Base-by-base conservation (phyloP, 2,329 filamentous ascomycete genomes). In the Neurospora sp. region DNA sequence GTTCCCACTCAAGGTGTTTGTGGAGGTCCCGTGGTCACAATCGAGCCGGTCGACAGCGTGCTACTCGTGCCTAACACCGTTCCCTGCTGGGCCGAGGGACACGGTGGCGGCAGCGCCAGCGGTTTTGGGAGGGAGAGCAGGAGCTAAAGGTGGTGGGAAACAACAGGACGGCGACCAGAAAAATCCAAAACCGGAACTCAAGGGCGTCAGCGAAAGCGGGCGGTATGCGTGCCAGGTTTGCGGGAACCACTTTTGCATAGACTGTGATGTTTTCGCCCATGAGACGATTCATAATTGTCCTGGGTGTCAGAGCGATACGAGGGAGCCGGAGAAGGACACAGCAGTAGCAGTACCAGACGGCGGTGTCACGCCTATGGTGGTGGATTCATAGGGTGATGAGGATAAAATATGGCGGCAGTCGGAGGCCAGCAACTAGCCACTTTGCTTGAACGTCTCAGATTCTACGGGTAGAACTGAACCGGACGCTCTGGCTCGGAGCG, bases 231-330 rank as follows among this genome's bases (percentile, higher is more conserved):
- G 96, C 79, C 87, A 91, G 74, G 89, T 90, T n/a, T 99, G 96
- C 80, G 81, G 86, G 3, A 90, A 92, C 71, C 95, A 98, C 81
- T 99, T 98, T 78, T 99, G 96, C 83, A 96, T 99, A 74, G 96
- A 99, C 79, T 99, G 96, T 79, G 96, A 99, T 79, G 89, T 97
- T 33, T 97, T 96, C 81, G 91, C 93, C 33, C 96, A 99, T 78
- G 93, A 97, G 81, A 89, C 96, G 13, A 87, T 97, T 68, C 95
- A 99, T 79, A 98, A 98, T 80, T 99, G 96, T 77, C 94, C 96
- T 0, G 95, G 95, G 0, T 99, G 96, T 79, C 90, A 88, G 79
- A 86, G 85, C 76, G 82, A 83, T 70, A 81, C 80, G 4, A 76
- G 82, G 23, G 77, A 71, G 67, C 36, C n/a, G 28, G 68, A 42